Evolutionary conservation across 257 asterid species (phyloP).

Genomic region (Cynanchum wilfordii): DNA sequence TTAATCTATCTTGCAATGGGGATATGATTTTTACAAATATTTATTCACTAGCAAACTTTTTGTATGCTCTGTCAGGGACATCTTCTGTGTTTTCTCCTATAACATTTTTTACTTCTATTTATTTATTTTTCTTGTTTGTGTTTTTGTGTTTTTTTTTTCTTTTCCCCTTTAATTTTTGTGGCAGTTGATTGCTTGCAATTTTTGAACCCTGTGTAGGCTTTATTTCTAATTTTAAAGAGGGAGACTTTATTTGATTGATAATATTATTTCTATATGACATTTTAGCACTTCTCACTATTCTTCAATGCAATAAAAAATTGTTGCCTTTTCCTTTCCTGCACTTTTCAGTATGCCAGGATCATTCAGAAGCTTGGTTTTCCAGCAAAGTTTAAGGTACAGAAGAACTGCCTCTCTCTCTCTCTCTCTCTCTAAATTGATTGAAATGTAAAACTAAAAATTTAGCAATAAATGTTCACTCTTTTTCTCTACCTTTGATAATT

Average conservation of each 20-base stretch:
- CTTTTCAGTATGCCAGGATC: constrained; percentile 12
- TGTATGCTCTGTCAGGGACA: background rate
- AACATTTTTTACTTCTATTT: background rate
- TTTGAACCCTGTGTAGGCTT: background rate
- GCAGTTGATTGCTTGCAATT: no score
- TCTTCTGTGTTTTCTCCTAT: background rate
- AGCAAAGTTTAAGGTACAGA: constrained; percentile 9
- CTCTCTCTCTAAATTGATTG: background rate
- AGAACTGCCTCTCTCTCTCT: background rate
- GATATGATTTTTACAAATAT: background rate
- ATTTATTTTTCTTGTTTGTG: no score
- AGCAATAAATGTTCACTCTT: background rate
- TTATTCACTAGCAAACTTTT: background rate
- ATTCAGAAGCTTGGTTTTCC: constrained; percentile 16
- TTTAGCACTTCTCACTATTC: background rate
- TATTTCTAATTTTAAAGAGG: background rate
- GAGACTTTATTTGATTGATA: background rate
- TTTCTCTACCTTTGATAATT: background rate
- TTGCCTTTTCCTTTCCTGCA: background rate
- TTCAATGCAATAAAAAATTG: background rate
- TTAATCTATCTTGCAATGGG: background rate
- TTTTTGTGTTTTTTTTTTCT: no score
- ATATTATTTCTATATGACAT: background rate
- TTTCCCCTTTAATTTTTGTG: no score
- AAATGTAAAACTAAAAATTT: background rate